These are phyloP conservation scores for Pezicula radicicola DNA, from an alignment of 2,329 filamentous ascomycete species.

Conservation along the genomic window DNA sequence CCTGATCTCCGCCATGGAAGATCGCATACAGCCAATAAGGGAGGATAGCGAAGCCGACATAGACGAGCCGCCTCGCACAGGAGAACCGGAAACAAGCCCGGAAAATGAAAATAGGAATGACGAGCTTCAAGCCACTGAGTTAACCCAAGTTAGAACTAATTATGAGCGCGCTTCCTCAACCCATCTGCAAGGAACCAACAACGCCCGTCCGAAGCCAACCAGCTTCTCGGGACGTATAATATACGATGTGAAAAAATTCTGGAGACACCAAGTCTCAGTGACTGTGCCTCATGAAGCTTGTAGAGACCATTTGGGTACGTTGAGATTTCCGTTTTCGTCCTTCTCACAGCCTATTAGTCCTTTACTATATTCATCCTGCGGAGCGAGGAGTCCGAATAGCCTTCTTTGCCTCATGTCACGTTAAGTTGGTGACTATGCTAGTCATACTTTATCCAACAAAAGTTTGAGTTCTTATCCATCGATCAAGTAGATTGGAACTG, in stretches of 20 bases:
- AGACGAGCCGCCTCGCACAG: background rate
- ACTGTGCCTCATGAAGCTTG: slow-evolving; percentile 46
- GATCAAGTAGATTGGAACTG: too few species aligned
- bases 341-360: slow-evolving; percentile 9
- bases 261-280: slow-evolving; percentile 46
- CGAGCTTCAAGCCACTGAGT: slow-evolving; percentile 23
- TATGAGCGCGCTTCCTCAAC: slow-evolving; percentile 20
- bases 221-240: slow-evolving; percentile 13
- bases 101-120: slow-evolving; percentile 15
- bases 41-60: background rate
- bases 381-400: background rate
- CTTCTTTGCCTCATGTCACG: background rate
- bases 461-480: too few species aligned
- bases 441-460: too few species aligned
- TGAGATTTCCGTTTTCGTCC: slow-evolving; percentile 7
- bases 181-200: slow-evolving; percentile 6
- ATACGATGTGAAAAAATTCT: slow-evolving; percentile 34
- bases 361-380: background rate
- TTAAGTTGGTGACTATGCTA: background rate
- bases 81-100: background rate
- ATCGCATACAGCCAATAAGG: background rate
- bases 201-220: slow-evolving; percentile 11
- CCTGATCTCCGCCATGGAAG: background rate
- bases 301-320: slow-evolving; percentile 54
- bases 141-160: slow-evolving; percentile 18